Evolutionary conservation across 129 eudicot species (phyloP), one percentile per base, ranked within the genome.

Genomic region (Kitagawia praeruptora): DNA sequence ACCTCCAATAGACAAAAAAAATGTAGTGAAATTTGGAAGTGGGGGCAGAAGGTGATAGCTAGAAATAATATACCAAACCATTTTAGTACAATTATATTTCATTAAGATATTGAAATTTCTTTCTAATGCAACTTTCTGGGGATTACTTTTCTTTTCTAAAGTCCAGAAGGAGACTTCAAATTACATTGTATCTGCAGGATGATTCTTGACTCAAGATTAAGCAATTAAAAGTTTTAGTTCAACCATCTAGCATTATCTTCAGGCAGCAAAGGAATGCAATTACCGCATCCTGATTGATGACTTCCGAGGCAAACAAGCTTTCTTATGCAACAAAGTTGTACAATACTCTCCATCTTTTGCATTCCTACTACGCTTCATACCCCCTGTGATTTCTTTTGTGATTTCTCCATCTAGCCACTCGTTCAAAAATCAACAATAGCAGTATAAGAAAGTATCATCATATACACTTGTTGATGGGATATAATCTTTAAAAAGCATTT

Each of bases 221-320:
- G 47, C 25, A 37, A 8, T 38, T 12, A 70, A 70, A 70, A 38
- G 66, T 56, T 31, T 23, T 9, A 56, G 8, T 13, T 6, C 46
- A 3, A 18, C 14, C 75, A 39, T 39, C 75, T 37, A 14, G 46
- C 75, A 3, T 56, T 47, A 39, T 70, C 46, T 38, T 21, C 15
- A 40, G 8, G 64, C 31, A 77, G 4, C 37, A 41, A 51, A 70
- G 28, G 56, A 14, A 39, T 74, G 70, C 21, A 45, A 81, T 85
- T 85, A 85, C 88, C 61, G 37, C 54, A 23, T 79, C 84, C 61
- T 46, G 80, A 41, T 80, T 75, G 23, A 73, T 78, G 39, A 80
- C 77, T 80, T 86, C 84, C 3, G 82, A 83, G 69, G n/a, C 75
- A n/a, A 23, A 74, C 2, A n/a, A 74, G 58, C 67, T 46, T 74